These are phyloP conservation scores for Leccinellum rugosiceps DNA, from an alignment of 768 basidiomycete species.

Conservation along the genomic window DNA sequence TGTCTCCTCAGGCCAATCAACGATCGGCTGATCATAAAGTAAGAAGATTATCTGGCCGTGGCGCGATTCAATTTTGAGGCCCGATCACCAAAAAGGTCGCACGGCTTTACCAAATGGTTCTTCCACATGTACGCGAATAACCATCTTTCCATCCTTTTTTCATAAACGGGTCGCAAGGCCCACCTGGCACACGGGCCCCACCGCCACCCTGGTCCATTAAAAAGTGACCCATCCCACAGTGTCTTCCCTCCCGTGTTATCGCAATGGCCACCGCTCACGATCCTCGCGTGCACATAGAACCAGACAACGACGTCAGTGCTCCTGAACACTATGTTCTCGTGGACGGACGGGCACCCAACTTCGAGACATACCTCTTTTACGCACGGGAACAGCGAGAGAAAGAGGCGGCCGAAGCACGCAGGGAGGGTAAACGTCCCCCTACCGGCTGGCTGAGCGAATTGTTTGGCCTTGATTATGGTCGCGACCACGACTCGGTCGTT, in stretches of 20 bases:
- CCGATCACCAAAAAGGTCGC: neutral
- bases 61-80: neutral
- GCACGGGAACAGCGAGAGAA: constrained; percentile 30
- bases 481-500: constrained; percentile 29
- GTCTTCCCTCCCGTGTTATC: neutral
- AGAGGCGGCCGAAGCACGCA: constrained; percentile 22
- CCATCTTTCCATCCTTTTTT: neutral
- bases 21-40: neutral
- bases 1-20: neutral
- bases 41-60: neutral
- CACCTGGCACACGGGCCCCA: neutral
- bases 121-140: neutral
- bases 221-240: neutral
- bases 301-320: neutral
- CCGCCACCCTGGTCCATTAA: neutral
- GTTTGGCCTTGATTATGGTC: constrained; percentile 22
- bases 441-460: constrained; percentile 18
- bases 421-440: constrained; percentile 7
- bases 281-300: constrained; percentile 6
- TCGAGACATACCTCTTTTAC: constrained; percentile 32
- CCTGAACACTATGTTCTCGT: constrained; percentile 20
- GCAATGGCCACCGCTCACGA: constrained; percentile 15
- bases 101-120: neutral
- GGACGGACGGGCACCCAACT: constrained; percentile 25
- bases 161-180: neutral